These are phyloP conservation scores for Ophiocordyceps camponoti-floridani DNA, from an alignment of 2,329 filamentous ascomycete genomes.

Conservation along the genomic window DNA sequence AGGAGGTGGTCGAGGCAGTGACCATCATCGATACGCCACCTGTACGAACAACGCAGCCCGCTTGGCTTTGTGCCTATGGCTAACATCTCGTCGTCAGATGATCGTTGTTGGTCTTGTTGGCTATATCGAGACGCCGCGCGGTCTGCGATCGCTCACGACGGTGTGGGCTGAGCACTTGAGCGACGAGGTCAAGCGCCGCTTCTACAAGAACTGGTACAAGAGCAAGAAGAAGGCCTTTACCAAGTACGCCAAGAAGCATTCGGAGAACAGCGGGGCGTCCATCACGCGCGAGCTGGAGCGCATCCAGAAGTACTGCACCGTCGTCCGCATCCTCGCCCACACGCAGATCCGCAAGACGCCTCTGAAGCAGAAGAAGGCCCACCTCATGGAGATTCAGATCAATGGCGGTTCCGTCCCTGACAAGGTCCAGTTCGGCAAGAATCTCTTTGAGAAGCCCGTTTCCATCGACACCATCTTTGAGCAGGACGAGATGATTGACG, in stretches of 20 bases:
- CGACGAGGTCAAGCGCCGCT: slow-evolving; percentile 97
- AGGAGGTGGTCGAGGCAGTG: slow-evolving; percentile 84
- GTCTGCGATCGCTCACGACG: slow-evolving; percentile 97
- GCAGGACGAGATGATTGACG: slow-evolving; percentile 98
- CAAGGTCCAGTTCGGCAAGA: slow-evolving; percentile 92
- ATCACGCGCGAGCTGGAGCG: slow-evolving; percentile 97
- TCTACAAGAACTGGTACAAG: slow-evolving; percentile 99
- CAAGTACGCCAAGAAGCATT: slow-evolving; percentile 99
- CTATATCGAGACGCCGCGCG: slow-evolving; percentile 99
- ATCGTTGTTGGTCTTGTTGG: slow-evolving; percentile 99
- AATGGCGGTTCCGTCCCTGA: slow-evolving; percentile 92
- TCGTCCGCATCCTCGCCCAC: slow-evolving; percentile 97
- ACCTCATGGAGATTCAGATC: slow-evolving; percentile 99
- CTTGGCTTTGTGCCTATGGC: slow-evolving; percentile 57
- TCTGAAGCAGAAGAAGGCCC: slow-evolving; percentile 99
- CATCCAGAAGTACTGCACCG: slow-evolving; percentile 99
- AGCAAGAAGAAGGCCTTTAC: slow-evolving; percentile 99
- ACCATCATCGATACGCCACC: slow-evolving; percentile 84
- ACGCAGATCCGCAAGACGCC: slow-evolving; percentile 98
- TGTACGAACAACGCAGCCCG: slow-evolving; percentile 77
- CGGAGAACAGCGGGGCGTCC: slow-evolving; percentile 74
- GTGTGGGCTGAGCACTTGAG: slow-evolving; percentile 99
- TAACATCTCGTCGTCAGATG: slow-evolving; percentile 67
- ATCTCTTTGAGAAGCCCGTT: slow-evolving; percentile 98
- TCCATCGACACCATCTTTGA: slow-evolving; percentile 90